phyloP scores from a whole-genome alignment of 2,329 filamentous ascomycete species.

The Aureobasidium sp. region DNA sequence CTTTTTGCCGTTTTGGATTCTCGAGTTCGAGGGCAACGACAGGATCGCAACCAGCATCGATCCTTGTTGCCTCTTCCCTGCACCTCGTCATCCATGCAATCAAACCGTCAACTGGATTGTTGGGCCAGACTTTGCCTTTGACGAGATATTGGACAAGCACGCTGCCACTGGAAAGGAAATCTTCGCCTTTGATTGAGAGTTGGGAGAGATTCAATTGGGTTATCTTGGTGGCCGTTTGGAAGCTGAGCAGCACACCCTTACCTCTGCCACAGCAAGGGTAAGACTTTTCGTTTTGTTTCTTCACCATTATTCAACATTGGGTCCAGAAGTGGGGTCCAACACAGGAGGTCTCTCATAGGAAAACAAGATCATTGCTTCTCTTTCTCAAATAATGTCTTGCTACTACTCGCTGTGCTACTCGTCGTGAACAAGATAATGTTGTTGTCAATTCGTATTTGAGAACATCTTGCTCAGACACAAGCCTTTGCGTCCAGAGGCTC shows the following conservation, averaged over 20 bases:
- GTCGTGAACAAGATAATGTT: too few species aligned
- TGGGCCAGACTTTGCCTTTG: conserved; percentile 30
- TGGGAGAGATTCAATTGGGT: not conserved
- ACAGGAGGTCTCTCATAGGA: not conserved
- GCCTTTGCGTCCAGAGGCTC: too few species aligned
- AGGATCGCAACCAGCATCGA: conserved; percentile 36
- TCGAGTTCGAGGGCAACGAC: conserved; percentile 41
- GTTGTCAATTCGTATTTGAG: too few species aligned
- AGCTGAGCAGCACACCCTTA: not conserved
- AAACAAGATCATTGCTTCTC: not conserved
- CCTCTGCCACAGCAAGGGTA: not conserved
- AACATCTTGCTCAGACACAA: too few species aligned
- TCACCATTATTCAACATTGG: too few species aligned
- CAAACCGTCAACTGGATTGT: conserved; percentile 35
- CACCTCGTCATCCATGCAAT: conserved; percentile 35
- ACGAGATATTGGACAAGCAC: conserved; percentile 21
- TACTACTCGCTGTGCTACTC: too few species aligned
- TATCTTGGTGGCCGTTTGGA: not conserved
- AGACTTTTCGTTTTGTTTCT: not conserved
- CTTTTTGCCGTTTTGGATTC: conserved; percentile 25
- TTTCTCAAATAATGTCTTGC: too few species aligned
- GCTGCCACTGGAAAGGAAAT: conserved; percentile 15
- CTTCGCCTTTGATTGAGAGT: not conserved
- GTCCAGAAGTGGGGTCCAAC: not conserved
- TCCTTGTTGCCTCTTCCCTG: conserved; percentile 35